Evolutionary conservation across 2,329 filamentous ascomycete species (phyloP).

Genomic region (Fusarium verticillioides): DNA sequence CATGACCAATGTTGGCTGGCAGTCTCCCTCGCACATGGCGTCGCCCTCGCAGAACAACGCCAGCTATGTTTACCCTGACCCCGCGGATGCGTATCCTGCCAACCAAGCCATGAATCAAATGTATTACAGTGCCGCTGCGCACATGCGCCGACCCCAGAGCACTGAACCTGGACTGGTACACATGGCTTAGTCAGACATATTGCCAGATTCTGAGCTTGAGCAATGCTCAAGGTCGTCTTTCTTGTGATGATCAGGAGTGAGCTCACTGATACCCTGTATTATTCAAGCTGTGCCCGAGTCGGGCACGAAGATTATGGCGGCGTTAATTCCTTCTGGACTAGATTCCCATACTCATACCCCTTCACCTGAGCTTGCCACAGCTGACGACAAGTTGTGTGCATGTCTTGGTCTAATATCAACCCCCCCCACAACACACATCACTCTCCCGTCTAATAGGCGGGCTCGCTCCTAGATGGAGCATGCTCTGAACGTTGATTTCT

Average conservation of each 20-base stretch:
- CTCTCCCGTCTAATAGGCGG: slow-evolving; percentile 15
- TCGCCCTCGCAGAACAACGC: slow-evolving; percentile 76
- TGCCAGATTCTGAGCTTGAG: slow-evolving; percentile 23
- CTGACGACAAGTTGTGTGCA: slow-evolving; percentile 34
- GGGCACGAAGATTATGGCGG: slow-evolving; percentile 26
- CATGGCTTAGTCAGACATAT: slow-evolving; percentile 50
- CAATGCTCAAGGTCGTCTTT: not conserved
- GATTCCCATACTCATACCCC: slow-evolving; percentile 16
- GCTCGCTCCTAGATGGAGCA: slow-evolving; percentile 45
- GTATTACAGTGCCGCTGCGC: slow-evolving; percentile 74
- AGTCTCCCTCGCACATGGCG: slow-evolving; percentile 80
- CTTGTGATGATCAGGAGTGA: slow-evolving; percentile 13
- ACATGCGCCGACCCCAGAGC: slow-evolving; percentile 79
- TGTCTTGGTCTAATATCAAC: slow-evolving; percentile 37
- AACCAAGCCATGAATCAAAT: slow-evolving; percentile 71
- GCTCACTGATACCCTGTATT: slow-evolving; percentile 42
- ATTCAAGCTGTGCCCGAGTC: slow-evolving; percentile 26
- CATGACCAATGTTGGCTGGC: slow-evolving; percentile 84
- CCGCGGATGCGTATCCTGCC: slow-evolving; percentile 73
- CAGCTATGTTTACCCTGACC: slow-evolving; percentile 83
- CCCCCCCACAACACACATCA: slow-evolving; percentile 5
- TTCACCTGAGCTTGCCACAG: slow-evolving; percentile 27
- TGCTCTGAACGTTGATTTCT: slow-evolving; percentile 35
- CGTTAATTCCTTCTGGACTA: slow-evolving; percentile 36
- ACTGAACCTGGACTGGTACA: slow-evolving; percentile 69